Evolutionary conservation across 2,329 filamentous ascomycete genomes (phyloP), one percentile per base, ranked within the genome.

Genomic region (Emergomyces orientalis): DNA sequence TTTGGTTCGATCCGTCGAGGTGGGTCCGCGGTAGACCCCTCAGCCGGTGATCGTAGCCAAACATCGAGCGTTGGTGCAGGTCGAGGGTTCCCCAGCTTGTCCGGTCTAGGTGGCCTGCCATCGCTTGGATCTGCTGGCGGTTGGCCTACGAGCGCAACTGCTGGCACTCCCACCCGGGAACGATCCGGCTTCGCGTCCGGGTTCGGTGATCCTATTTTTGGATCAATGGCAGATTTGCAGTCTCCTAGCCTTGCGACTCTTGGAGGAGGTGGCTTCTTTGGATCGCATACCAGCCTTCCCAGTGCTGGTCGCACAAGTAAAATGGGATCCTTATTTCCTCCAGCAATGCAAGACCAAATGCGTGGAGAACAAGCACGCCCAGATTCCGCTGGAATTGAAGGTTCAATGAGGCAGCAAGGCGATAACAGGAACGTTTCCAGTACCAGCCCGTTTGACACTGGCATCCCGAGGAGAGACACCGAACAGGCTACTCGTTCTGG

Each of bases 331-430:
- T 79, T 99, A 30, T 97, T 99, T 71, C 92, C 93, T 9, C 79
- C 86, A 1, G 87, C 88, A 4, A 92, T 96, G 89, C 92, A 97
- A 76, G 89, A 91, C 43, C 90, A 95, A 74, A 92, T 95, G 88
- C 89, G 91, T 64, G 74, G 76, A 51, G 78, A 81, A 13, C 73
- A 79, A 41, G 77, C 78, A 2, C 82, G 86, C 37, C 88, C 93
- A 14, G 87, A 88, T 52, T 70, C 74, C 56, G 83, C 85, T 32
- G 80, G 72, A 63, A 69, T 86, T 58, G 79, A 80, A 43, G 86
- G 88, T 63, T 80, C 80, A 1, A 72, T 82, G 14, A 81, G 83
- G 5, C 85, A 88, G 65, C 76, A 86, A 62, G 83, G 86, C 60
- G 84, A 68, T 65, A 59, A 59, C 30, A 62, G 68, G 34, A 69